A percentile compares a stretch with the other conserved stretches of the same genome.
Evolutionary conservation across 805 yeast species (phyloP).

Genomic region (Nakazawaea wyomingensis): DNA sequence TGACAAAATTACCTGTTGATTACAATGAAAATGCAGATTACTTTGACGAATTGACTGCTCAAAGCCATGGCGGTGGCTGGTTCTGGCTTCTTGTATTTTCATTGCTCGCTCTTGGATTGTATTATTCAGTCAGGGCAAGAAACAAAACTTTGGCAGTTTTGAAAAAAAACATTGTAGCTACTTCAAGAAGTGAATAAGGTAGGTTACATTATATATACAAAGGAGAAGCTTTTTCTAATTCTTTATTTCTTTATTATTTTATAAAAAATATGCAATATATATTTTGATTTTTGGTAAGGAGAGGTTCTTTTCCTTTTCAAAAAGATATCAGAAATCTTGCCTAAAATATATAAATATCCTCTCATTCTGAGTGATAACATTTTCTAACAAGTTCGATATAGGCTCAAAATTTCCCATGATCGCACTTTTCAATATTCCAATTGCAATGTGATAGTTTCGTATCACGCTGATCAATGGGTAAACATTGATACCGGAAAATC

Average conservation of each 20-base stretch:
- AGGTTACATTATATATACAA: no score
- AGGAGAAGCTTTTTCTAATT: no score
- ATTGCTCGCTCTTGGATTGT: background rate
- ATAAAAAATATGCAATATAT: no score
- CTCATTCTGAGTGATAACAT: constrained; percentile 20
- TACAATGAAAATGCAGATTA: constrained; percentile 7
- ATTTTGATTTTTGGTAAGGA: no score
- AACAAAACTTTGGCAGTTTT: background rate
- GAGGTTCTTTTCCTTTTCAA: no score
- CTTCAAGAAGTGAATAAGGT: constrained; percentile 1
- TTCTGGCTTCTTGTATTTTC: constrained; percentile 10
- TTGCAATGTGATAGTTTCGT: constrained; percentile 11
- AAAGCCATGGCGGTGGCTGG: background rate
- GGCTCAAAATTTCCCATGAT: constrained; percentile 9
- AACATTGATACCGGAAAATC: constrained; percentile 36
- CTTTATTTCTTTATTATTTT: no score
- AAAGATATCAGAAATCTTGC: constrained; percentile 9
- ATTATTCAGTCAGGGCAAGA: background rate
- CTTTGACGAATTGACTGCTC: background rate
- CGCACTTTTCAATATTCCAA: constrained; percentile 13
- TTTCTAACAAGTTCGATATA: constrained; percentile 16
- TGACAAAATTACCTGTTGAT: constrained; percentile 11
- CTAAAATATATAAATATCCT: constrained; percentile 26
- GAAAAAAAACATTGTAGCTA: constrained; percentile 2
- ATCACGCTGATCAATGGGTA: background rate